These are phyloP conservation scores for Ophioceras dolichostomum DNA, from an alignment of 2,329 filamentous ascomycete species.

Conservation along the genomic window DNA sequence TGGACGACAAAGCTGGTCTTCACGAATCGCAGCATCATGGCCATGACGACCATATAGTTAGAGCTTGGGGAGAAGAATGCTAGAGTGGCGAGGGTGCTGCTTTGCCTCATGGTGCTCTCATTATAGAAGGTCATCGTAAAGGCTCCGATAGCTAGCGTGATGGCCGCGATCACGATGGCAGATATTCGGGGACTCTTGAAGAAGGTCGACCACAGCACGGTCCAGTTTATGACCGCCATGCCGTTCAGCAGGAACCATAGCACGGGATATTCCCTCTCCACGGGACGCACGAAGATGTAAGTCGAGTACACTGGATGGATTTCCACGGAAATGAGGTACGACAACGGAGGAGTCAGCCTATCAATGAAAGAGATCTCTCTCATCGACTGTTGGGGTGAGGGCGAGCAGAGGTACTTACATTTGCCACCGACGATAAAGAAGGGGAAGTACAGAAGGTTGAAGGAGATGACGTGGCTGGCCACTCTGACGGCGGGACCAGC, in stretches of 20 bases:
- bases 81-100: constrained; percentile 59
- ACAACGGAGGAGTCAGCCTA: no score
- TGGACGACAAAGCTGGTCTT: no score
- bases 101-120: no score
- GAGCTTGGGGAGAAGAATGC: constrained; percentile 58
- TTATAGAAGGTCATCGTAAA: no score
- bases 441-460: constrained; percentile 67
- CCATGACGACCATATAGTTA: constrained; percentile 73
- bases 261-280: no score
- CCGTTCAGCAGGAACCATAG: constrained; percentile 70
- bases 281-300: no score
- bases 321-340: no score
- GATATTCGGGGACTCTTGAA: constrained; percentile 83
- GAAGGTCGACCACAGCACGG: constrained; percentile 68
- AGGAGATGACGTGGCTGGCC: constrained; percentile 66
- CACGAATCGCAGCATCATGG: constrained; percentile 71
- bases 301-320: no score
- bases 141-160: no score
- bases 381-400: no score
- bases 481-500: constrained; percentile 72
- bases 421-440: constrained; percentile 68
- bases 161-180: constrained; percentile 63
- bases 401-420: no score
- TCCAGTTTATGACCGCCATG: constrained; percentile 65
- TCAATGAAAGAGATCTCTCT: no score